A percentile compares a stretch with the other conserved stretches of the same genome.
Conservation (phyloP, 2,329 filamentous ascomycete genomes). For the Aspergillus sp. region DNA sequence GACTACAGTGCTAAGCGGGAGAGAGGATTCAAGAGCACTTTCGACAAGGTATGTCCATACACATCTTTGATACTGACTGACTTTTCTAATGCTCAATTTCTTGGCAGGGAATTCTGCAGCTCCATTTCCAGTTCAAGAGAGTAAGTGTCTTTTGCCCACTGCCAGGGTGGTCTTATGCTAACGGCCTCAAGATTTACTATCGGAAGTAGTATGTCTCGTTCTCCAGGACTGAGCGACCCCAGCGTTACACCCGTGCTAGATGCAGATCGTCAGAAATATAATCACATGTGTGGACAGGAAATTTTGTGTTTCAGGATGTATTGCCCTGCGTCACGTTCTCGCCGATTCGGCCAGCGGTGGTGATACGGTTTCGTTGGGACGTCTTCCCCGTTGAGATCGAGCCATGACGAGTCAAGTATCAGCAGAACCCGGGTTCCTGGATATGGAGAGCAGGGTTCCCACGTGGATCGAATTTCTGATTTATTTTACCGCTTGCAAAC, state of each 20-base stretch:
- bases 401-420: conserved; percentile 12
- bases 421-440: background rate
- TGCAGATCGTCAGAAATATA: background rate
- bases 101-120: conserved; percentile 73
- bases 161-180: conserved; percentile 4
- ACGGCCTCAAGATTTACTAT: conserved; percentile 36
- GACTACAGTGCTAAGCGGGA: conserved; percentile 95
- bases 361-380: conserved; percentile 20
- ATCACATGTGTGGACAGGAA: conserved; percentile 8
- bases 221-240: conserved; percentile 4
- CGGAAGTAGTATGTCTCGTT: conserved; percentile 34
- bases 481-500: background rate
- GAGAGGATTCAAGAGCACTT: conserved; percentile 88
- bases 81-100: too few species aligned
- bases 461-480: background rate
- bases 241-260: conserved; percentile 5
- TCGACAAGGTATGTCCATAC: conserved; percentile 70
- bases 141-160: conserved; percentile 39
- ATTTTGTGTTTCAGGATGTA: conserved; percentile 11
- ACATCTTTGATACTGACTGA: conserved; percentile 2
- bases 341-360: conserved; percentile 2
- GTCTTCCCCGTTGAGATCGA: conserved; percentile 2
- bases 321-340: conserved; percentile 6
- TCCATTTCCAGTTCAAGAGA: conserved; percentile 99
- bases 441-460: conserved; percentile 2